phyloP scores from a whole-genome alignment of 1,139 yeast species.

The Yueomyces sp. region DNA sequence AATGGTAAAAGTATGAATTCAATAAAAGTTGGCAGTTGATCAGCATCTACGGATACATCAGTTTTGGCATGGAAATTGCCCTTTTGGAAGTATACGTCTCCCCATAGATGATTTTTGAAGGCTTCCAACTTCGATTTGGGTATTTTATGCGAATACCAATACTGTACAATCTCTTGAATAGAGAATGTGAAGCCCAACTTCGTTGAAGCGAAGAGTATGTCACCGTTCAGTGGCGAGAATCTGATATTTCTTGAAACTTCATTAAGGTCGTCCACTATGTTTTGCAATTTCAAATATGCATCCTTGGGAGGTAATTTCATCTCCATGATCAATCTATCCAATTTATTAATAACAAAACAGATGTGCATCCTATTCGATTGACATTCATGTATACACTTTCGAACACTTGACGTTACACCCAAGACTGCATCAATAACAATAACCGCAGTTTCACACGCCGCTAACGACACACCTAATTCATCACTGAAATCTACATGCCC shows the following conservation, averaged over 20 bases:
- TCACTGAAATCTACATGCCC: slow-evolving; percentile 82
- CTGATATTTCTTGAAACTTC: slow-evolving; percentile 27
- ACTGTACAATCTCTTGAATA: slow-evolving; percentile 47
- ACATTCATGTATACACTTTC: slow-evolving; percentile 15
- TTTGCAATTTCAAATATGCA: slow-evolving; percentile 54
- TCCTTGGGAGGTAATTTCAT: slow-evolving; percentile 63
- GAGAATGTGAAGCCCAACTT: slow-evolving; percentile 52
- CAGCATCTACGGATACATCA: slow-evolving; percentile 1
- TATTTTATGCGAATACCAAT: slow-evolving; percentile 30
- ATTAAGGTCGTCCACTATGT: slow-evolving; percentile 54
- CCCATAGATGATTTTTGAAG: slow-evolving; percentile 61
- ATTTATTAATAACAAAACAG: slow-evolving; percentile 58
- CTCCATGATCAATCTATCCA: slow-evolving; percentile 75
- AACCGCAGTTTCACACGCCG: slow-evolving; percentile 52
- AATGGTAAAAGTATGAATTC: slow-evolving; percentile 66
- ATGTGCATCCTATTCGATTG: slow-evolving; percentile 30
- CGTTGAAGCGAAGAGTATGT: slow-evolving; percentile 67
- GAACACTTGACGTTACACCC: slow-evolving; percentile 41
- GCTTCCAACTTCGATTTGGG: slow-evolving; percentile 27
- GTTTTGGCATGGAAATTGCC: slow-evolving; percentile 31
- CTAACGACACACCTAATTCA: slow-evolving; percentile 48
- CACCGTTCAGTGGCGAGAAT: slow-evolving; percentile 45
- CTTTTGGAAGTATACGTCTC: slow-evolving; percentile 46
- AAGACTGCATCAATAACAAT: slow-evolving; percentile 78
- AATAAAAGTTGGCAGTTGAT: slow-evolving; percentile 35